A percentile compares a stretch with the other conserved stretches of the same genome.
phyloP scores from a whole-genome alignment of 306 rosid species.

The Ziziphus jujuba region DNA sequence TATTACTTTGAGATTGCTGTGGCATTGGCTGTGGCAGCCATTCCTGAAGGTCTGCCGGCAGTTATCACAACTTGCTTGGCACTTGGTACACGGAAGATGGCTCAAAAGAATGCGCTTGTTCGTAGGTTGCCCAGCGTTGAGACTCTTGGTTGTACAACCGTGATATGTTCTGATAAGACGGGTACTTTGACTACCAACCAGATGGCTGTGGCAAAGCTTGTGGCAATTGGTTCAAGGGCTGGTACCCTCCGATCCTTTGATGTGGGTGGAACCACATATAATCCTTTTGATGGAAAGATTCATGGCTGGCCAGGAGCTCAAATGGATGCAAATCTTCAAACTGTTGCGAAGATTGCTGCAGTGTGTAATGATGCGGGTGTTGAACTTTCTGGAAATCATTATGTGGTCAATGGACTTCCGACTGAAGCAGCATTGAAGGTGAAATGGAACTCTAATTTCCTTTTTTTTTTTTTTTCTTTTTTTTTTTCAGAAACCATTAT shows the following conservation, averaged over 20 bases:
- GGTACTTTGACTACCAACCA: constrained; percentile 67
- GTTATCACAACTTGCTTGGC: constrained; percentile 56
- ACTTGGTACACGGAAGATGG: constrained; percentile 56
- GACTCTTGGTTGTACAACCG: constrained; percentile 54
- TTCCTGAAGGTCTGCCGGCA: constrained; percentile 56
- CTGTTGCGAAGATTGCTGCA: constrained; percentile 65
- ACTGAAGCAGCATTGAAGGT: constrained; percentile 83
- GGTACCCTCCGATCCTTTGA: constrained; percentile 46
- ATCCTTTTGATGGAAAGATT: constrained; percentile 65
- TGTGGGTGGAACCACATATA: constrained; percentile 78
- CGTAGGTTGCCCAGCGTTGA: constrained; percentile 68
- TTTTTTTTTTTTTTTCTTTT: neutral
- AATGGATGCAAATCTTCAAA: constrained; percentile 74
- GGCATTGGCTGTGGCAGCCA: constrained; percentile 61
- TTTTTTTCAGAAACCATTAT: neutral
- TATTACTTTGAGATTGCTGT: constrained; percentile 55
- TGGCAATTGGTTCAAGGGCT: constrained; percentile 55
- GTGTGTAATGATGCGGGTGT: constrained; percentile 71
- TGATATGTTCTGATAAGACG: constrained; percentile 52
- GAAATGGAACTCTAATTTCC: neutral
- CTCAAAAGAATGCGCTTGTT: constrained; percentile 64
- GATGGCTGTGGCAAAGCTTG: constrained; percentile 72
- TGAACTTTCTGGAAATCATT: constrained; percentile 50
- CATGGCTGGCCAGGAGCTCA: constrained; percentile 51
- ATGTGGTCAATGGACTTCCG: constrained; percentile 67